A percentile compares a stretch with the other conserved stretches of the same genome.
phyloP scores from a whole-genome alignment of 352 stramenopile genomes.

The Peronosclerospora sorghi region DNA sequence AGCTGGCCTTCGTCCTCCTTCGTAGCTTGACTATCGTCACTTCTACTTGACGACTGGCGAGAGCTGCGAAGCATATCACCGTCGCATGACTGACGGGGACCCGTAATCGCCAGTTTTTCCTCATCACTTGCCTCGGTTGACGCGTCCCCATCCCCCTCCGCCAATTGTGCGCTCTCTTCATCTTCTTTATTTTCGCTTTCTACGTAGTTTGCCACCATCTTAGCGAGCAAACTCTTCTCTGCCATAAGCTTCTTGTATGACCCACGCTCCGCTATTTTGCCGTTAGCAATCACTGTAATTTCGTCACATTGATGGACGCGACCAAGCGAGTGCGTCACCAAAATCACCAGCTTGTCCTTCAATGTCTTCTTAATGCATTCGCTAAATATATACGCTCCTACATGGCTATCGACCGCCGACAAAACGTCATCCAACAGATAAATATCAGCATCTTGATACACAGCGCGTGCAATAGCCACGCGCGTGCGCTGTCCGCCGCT shows the following conservation, averaged over 20 bases:
- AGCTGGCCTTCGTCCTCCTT: conserved; percentile 28
- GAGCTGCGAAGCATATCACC: conserved; percentile 26
- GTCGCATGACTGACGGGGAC: conserved; percentile 14
- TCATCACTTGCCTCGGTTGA: conserved; percentile 21
- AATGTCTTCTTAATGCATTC: conserved; percentile 86
- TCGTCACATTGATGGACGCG: conserved; percentile 38
- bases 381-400: conserved; percentile 90
- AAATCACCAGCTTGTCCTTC: conserved; percentile 84
- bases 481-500: conserved; percentile 92
- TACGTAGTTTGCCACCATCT: conserved; percentile 58
- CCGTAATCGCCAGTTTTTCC: conserved; percentile 17
- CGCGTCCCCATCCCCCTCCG: conserved; percentile 13
- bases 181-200: conserved; percentile 50
- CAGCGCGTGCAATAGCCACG: conserved; percentile 87
- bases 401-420: conserved; percentile 94
- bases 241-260: conserved; percentile 50
- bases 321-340: conserved; percentile 84
- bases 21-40: conserved; percentile 30
- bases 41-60: conserved; percentile 43
- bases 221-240: conserved; percentile 36
- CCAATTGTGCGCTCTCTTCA: conserved; percentile 15
- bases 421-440: conserved; percentile 95
- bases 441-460: conserved; percentile 92
- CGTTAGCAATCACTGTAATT: conserved; percentile 36
- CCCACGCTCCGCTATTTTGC: conserved; percentile 37